Evolutionary conservation across 371 early-diverging fungal species (phyloP).

Genomic region (Rhizomucor miehei): DNA sequence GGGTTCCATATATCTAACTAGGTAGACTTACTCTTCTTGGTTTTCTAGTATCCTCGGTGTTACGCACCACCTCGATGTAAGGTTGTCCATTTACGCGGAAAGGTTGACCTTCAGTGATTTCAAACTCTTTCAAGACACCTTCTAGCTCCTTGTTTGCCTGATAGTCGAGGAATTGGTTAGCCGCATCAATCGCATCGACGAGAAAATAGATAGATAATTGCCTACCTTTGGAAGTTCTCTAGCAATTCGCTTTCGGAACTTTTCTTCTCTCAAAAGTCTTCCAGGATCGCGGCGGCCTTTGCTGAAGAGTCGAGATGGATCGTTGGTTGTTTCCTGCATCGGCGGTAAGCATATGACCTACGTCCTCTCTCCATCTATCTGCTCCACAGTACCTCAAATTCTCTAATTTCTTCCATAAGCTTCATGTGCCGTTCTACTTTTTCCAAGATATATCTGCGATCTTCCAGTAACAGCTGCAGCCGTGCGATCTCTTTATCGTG

Average conservation of each 20-base stretch:
- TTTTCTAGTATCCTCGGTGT: background rate
- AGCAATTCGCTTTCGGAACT: slow-evolving; percentile 40
- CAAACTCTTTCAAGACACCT: slow-evolving; percentile 34
- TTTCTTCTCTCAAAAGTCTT: slow-evolving; percentile 42
- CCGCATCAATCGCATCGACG: background rate
- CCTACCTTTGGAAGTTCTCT: slow-evolving; percentile 41
- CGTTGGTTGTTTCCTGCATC: slow-evolving; percentile 28
- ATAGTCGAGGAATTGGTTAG: background rate
- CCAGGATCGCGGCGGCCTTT: slow-evolving; percentile 50
- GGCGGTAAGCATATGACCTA: background rate
- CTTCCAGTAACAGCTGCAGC: slow-evolving; percentile 27
- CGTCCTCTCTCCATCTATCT: background rate
- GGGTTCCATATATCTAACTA: no score
- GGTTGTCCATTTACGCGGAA: slow-evolving; percentile 40
- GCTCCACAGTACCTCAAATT: slow-evolving; percentile 36
- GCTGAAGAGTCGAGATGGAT: slow-evolving; percentile 44
- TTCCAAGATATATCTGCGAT: slow-evolving; percentile 40
- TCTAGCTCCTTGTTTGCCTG: slow-evolving; percentile 34
- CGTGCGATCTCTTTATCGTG: slow-evolving; percentile 39
- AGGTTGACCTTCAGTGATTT: slow-evolving; percentile 24
- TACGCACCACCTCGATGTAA: slow-evolving; percentile 25
- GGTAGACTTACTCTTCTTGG: no score
- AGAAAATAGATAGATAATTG: background rate
- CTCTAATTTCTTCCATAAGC: slow-evolving; percentile 33
- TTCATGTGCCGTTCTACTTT: slow-evolving; percentile 38